Conservation (phyloP, 2,329 filamentous ascomycete species). For the Blastomyces silverae region DNA sequence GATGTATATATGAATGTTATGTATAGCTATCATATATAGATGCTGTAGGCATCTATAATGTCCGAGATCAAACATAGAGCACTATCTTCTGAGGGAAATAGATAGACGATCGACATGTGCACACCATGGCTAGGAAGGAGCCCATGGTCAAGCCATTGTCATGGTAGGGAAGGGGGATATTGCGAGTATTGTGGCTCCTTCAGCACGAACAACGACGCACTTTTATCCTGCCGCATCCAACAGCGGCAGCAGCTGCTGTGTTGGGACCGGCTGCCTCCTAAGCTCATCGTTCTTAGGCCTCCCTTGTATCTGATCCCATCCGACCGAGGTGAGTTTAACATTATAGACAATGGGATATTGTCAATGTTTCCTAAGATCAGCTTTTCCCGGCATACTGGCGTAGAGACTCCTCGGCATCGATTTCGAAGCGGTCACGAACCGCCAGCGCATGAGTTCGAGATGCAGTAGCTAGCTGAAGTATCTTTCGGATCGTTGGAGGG, state of each 20-base stretch:
- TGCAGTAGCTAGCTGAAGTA: neutral
- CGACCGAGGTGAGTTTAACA: neutral
- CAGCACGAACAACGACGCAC: neutral
- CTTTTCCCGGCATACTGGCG: neutral
- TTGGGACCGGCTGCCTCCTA: neutral
- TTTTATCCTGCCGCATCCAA: neutral
- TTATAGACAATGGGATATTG: neutral
- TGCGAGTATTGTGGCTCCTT: neutral
- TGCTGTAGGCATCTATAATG: neutral
- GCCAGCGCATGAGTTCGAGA: neutral
- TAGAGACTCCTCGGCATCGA: neutral
- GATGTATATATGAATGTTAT: neutral
- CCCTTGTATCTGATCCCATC: neutral
- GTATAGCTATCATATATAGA: conserved; percentile 2
- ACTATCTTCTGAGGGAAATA: neutral
- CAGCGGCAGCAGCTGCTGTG: no score
- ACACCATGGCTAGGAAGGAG: neutral
- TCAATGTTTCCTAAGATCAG: neutral
- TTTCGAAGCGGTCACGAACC: neutral
- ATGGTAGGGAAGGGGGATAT: neutral
- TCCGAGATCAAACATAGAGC: neutral
- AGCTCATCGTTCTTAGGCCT: neutral
- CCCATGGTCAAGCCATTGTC: neutral
- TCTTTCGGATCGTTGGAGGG: neutral
- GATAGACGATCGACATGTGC: neutral